Base-by-base conservation (phyloP, 352 stramenopile species). In the Pythium aphanidermatum region DNA sequence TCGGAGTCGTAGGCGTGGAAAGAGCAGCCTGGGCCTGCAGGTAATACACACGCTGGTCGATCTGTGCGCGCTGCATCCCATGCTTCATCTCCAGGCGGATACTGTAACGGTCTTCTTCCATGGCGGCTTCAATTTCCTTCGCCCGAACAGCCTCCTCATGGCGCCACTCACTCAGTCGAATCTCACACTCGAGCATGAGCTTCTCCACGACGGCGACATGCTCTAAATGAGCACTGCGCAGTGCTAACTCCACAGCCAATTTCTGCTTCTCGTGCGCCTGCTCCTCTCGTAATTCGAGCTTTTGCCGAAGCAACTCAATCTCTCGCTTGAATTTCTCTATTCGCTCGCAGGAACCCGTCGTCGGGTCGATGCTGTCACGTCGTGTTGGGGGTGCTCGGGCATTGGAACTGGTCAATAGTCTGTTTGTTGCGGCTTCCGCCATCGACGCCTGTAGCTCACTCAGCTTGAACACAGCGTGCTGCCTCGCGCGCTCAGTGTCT, bases 291-390 rank as follows among this genome's bases (percentile, higher is more conserved):
- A 87, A 33, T 6, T 67, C 70, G 2, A 83, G 41, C 31, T 69
- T 68, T 32, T 85, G 75, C 1, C 71, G 62, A 38, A 83, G 56
- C 31, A 87, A 48, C 41, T 87, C 75, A 21, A 83, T 71, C 21
- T 85, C 70, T 17, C 74, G 75, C 55, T 84, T 86, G 55, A 70
- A 69, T 23, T 77, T 71, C 35, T 83, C 67, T n/a, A 83, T 64
- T 17, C 62, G 67, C 29, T 81, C 69, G 35, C 41, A 56, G n/a
- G 54, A 62, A 19, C 54, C 54, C 19, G 46, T 44, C 5, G 46
- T 56, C 5, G 54, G 39, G 30, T 62, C 54, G 25, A 51, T 19
- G 11, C 20, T 13, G 29, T 50, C 28, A 10, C 27, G 31, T 8
- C 10, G 6, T 24, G 31, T 12, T 26, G 32, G 20, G 21, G 24